phyloP scores from a whole-genome alignment of 345 rosid genomes.

The Aurinia saxatilis region DNA sequence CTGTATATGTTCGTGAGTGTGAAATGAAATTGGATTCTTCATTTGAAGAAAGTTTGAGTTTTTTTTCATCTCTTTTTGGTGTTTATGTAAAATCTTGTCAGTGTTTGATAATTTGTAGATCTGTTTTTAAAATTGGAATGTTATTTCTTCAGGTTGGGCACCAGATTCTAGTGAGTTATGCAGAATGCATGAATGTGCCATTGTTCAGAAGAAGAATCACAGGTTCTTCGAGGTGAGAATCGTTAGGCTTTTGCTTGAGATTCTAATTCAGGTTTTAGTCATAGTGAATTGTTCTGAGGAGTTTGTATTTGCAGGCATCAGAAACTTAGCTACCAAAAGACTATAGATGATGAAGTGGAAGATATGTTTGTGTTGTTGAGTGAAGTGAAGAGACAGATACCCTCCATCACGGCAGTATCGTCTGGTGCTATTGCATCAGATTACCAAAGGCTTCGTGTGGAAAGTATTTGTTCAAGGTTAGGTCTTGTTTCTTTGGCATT shows the following conservation, averaged over 20 bases:
- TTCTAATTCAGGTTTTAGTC: neutral
- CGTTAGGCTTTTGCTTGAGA: constrained; percentile 3
- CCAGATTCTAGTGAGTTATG: constrained; percentile 77
- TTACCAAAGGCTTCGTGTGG: constrained; percentile 91
- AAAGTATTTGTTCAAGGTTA: constrained; percentile 95
- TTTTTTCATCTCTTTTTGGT: neutral
- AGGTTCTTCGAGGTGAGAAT: constrained; percentile 78
- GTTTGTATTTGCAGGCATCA: constrained; percentile 44
- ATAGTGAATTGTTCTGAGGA: neutral
- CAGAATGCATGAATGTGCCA: constrained; percentile 87
- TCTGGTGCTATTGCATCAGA: constrained; percentile 99
- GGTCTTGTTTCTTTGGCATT: constrained; percentile 95
- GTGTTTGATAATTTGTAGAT: neutral
- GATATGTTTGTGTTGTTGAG: constrained; percentile 76
- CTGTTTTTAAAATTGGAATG: constrained; percentile 1
- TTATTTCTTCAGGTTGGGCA: constrained; percentile 66
- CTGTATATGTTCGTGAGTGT: neutral
- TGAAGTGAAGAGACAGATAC: constrained; percentile 83
- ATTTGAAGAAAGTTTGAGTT: neutral
- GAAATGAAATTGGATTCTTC: neutral
- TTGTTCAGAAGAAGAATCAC: constrained; percentile 68
- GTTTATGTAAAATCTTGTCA: constrained; percentile 1
- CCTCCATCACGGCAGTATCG: constrained; percentile 68
- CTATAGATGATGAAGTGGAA: constrained; percentile 87
- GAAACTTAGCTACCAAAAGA: constrained; percentile 59